Percentiles rank a stretch among this genome's conserved stretches.
These are phyloP conservation scores for Begonia loranthoides DNA, from an alignment of 306 rosid genomes.

Conservation along the genomic window DNA sequence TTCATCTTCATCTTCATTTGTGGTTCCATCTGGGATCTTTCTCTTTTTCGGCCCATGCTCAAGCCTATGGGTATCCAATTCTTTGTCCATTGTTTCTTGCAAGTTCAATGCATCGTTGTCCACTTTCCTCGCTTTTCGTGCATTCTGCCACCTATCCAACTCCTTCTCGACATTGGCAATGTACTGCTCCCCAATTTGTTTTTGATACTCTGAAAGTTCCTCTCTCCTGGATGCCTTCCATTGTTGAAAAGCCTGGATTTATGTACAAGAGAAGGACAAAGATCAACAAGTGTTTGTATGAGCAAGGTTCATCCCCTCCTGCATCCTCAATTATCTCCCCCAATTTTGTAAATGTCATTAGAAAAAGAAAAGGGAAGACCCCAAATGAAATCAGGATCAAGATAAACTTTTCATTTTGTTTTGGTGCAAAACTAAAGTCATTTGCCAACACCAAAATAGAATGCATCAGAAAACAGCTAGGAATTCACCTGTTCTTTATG, in stretches of 20 bases:
- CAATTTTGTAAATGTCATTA: not conserved
- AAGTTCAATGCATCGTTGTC: conserved; percentile 51
- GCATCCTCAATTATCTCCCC: not conserved
- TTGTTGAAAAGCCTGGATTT: conserved; percentile 51
- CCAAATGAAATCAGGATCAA: not conserved
- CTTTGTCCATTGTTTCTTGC: conserved; percentile 99
- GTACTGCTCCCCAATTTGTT: conserved; percentile 79
- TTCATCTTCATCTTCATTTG: conserved; percentile 74
- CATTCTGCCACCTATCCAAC: conserved; percentile 92
- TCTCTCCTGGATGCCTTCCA: conserved; percentile 88
- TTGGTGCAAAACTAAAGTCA: not conserved
- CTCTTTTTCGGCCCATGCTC: conserved; percentile 99
- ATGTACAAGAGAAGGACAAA: no score
- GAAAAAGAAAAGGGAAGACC: not conserved
- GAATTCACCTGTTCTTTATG: conserved; percentile 63
- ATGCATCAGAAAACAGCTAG: not conserved
- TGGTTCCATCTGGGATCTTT: conserved; percentile 62
- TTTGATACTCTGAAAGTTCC: conserved; percentile 74
- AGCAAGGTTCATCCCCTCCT: no score
- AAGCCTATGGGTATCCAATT: conserved; percentile 87
- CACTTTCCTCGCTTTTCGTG: conserved; percentile 57
- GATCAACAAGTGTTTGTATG: no score
- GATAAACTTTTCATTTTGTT: not conserved
- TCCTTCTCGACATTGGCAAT: conserved; percentile 86
- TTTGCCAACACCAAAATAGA: not conserved